A percentile compares a stretch with the other conserved stretches of the same genome.
Conservation (phyloP, 441 rosid genomes). For the Corymbia citriodora region DNA sequence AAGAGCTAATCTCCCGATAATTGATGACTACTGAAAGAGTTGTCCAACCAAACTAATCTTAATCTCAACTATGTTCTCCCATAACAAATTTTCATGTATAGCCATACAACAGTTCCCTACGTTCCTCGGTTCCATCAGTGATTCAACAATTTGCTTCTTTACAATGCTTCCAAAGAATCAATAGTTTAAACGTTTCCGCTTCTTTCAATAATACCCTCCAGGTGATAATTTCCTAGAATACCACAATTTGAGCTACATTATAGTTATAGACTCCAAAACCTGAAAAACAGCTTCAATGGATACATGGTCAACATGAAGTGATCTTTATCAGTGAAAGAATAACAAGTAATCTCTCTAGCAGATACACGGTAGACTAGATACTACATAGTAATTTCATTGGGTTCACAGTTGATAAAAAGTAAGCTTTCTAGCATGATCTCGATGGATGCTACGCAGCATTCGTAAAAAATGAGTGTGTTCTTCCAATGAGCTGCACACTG, state of each 20-base stretch:
- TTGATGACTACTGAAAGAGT: not conserved
- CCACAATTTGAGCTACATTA: not conserved
- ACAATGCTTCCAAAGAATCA: not conserved
- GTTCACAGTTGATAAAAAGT: not conserved
- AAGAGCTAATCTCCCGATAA: not conserved
- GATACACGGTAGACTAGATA: not conserved
- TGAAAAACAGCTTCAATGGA: not conserved
- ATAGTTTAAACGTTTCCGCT: not conserved
- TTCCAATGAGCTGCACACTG: not conserved
- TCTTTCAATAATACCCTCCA: not conserved
- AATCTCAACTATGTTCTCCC: not conserved
- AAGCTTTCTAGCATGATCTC: not conserved
- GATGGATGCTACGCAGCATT: not conserved
- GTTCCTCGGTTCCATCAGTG: not conserved
- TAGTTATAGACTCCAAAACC: not conserved
- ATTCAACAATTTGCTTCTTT: not conserved
- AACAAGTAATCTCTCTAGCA: not conserved
- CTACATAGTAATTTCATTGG: not conserved
- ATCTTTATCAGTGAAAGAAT: not conserved
- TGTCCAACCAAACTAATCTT: not conserved
- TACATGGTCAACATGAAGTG: not conserved
- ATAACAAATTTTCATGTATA: not conserved
- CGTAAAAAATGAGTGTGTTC: not conserved
- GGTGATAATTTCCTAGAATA: not conserved
- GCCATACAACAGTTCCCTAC: not conserved